A percentile compares a stretch with the other conserved stretches of the same genome.
These are phyloP conservation scores for Cladobotryum protrusum DNA, from an alignment of 2,329 filamentous ascomycete species.

Conservation along the genomic window DNA sequence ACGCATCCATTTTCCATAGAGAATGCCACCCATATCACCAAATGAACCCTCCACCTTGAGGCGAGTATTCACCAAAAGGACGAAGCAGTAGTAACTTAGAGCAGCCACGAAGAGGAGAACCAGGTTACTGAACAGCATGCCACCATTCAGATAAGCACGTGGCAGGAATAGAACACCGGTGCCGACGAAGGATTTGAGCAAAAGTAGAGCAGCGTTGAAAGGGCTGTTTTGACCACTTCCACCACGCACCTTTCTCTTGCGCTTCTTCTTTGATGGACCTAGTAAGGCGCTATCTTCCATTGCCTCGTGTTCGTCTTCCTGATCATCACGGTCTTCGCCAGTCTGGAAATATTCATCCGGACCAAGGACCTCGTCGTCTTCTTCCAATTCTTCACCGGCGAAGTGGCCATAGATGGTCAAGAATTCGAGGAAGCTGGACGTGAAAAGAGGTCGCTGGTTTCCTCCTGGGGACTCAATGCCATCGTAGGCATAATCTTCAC, in stretches of 20 bases:
- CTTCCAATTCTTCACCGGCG: slow-evolving; percentile 91
- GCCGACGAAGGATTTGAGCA: slow-evolving; percentile 96
- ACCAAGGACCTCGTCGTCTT: slow-evolving; percentile 83
- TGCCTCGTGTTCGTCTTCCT: slow-evolving; percentile 64
- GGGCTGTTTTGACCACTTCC: slow-evolving; percentile 71
- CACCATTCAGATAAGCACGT: slow-evolving; percentile 88
- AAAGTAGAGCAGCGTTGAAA: slow-evolving; percentile 71
- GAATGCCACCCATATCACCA: slow-evolving; percentile 87
- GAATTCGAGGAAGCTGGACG: slow-evolving; percentile 93
- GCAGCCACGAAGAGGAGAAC: slow-evolving; percentile 80
- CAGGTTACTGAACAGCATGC: slow-evolving; percentile 93
- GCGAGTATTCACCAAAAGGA: slow-evolving; percentile 81
- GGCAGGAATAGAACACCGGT: slow-evolving; percentile 93
- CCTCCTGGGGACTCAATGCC: slow-evolving; percentile 27
- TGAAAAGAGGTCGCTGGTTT: slow-evolving; percentile 57
- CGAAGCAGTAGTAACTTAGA: slow-evolving; percentile 96
- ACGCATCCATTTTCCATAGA: slow-evolving; percentile 89
- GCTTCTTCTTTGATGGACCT: slow-evolving; percentile 65
- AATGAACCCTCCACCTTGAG: slow-evolving; percentile 88
- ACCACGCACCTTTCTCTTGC: slow-evolving; percentile 69
- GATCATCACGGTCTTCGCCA: slow-evolving; percentile 60
- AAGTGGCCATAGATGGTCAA: slow-evolving; percentile 94
- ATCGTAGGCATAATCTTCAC: slow-evolving; percentile 27
- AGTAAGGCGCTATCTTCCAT: slow-evolving; percentile 84
- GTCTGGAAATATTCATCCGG: slow-evolving; percentile 91